Evolutionary conservation across 805 yeast genomes (phyloP).

Genomic region (Candida jianshihensis): DNA sequence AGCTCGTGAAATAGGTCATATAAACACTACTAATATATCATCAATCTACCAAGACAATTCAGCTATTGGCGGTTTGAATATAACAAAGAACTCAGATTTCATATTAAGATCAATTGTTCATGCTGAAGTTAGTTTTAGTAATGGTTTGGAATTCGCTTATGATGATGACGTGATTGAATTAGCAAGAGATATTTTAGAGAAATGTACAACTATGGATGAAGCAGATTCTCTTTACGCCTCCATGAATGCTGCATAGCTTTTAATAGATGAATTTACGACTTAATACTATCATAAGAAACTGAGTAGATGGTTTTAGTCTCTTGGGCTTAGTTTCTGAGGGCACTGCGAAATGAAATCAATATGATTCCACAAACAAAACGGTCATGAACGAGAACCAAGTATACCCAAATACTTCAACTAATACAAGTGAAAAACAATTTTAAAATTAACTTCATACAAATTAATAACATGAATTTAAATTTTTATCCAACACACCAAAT

Average conservation of each 20-base stretch:
- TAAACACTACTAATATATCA: constrained; percentile 18
- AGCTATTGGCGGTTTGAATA: no score
- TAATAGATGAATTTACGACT: not conserved
- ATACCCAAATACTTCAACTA: no score
- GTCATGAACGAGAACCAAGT: no score
- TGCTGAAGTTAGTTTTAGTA: constrained; percentile 38
- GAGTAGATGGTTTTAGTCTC: no score
- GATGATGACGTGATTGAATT: constrained; percentile 57
- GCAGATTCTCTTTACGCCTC: constrained; percentile 68
- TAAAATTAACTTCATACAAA: constrained; percentile 5
- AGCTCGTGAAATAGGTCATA: constrained; percentile 32
- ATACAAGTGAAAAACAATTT: not conserved
- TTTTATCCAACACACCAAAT: constrained; percentile 4
- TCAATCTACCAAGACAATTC: no score
- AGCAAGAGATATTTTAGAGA: constrained; percentile 64
- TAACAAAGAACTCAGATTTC: not conserved
- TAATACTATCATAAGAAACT: not conserved
- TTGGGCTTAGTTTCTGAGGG: no score
- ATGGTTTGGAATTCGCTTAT: constrained; percentile 58
- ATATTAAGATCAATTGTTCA: constrained; percentile 20
- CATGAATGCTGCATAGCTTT: constrained; percentile 28
- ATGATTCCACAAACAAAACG: no score
- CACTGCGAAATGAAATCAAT: no score
- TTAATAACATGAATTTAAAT: constrained; percentile 11
- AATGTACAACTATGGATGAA: constrained; percentile 66